phyloP scores from a whole-genome alignment of 345 rosid species.

The Salix viminalis region DNA sequence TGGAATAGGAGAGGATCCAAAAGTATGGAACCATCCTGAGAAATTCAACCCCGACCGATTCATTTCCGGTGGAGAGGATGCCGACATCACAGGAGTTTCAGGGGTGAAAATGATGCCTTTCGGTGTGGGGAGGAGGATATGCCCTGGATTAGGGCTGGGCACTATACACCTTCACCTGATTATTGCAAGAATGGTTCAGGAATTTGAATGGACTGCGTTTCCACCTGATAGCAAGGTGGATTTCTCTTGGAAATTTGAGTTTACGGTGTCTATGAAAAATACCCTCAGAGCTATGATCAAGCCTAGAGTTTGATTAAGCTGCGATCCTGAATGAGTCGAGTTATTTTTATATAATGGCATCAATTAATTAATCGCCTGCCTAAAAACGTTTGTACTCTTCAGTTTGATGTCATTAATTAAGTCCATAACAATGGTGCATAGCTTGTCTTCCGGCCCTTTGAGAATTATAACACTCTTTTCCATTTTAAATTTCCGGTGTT shows the following conservation, averaged over 20 bases:
- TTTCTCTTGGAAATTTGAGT: slow-evolving; percentile 63
- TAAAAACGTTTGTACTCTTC: not conserved
- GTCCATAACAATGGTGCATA: too few relatives aligned
- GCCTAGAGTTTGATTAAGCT: slow-evolving; percentile 37
- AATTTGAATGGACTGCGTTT: slow-evolving; percentile 68
- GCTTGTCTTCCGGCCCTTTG: too few relatives aligned
- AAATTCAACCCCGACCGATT: slow-evolving; percentile 77
- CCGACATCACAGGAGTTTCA: slow-evolving; percentile 63
- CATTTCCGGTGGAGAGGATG: slow-evolving; percentile 51
- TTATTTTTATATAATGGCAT: not conserved
- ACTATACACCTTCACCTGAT: slow-evolving; percentile 70
- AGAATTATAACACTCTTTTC: too few relatives aligned
- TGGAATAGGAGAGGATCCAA: slow-evolving; percentile 56
- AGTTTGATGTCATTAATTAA: not conserved
- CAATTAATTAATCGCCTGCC: not conserved
- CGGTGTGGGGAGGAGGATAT: slow-evolving; percentile 78
- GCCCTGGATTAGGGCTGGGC: slow-evolving; percentile 76
- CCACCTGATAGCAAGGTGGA: slow-evolving; percentile 49
- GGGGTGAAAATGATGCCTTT: slow-evolving; percentile 77
- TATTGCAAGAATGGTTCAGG: slow-evolving; percentile 91
- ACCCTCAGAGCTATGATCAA: slow-evolving; percentile 57
- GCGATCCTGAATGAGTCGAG: too few relatives aligned
- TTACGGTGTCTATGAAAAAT: slow-evolving; percentile 81
- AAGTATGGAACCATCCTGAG: slow-evolving; percentile 56
- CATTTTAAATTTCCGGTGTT: too few relatives aligned